Base-by-base conservation (phyloP, 179 eudicot genomes). In the Dionaea muscipula region DNA sequence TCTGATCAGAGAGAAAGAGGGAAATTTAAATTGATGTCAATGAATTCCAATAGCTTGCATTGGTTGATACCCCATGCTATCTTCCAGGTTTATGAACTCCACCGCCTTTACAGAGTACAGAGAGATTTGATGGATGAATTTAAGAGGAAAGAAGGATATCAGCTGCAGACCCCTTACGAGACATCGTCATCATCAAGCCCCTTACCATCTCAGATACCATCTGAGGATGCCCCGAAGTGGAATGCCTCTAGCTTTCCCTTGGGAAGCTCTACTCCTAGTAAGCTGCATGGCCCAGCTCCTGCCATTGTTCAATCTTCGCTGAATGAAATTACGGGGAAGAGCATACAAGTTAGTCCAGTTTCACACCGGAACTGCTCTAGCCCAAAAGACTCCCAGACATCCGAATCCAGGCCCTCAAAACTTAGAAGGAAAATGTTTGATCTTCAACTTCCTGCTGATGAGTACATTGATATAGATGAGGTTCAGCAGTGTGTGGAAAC, bases 71-170 rank as follows among this genome's bases (percentile, higher is more conserved):
- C 19, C 50, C 21, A 18, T 56, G 0, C 43, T 57, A 62, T 24
- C 47, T 40, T 63, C 54, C 64, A 87, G 96, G 91, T 88, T 46
- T 44, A 53, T 61, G 96, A 89, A 69, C 83, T 89, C 53, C 96
- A 89, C 64, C 93, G 96, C 53, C 80, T 85, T 4, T 88, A 88
- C 73, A 72, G 65, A 61, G 79, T 68, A 61, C 96, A 88, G 59
- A 77, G 72, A 71, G 82, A 81, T 60, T 64, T 85, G 81, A 88
- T 85, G 96, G 88, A 88, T 39, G 96, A 82, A 58, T 55, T 67
- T 35, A 74, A 53, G 56, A 82, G 75, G 60, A 82, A 73, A 53
- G 87, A 80, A 47, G 72, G 67, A 20, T 60, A 56, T 23, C 74
- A 69, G 51, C 72, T 54, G 39, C 60, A 67, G 33, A 65, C 52